Conservation (phyloP, 148 eudicot species). For the Mesembryanthemum crystallinum region DNA sequence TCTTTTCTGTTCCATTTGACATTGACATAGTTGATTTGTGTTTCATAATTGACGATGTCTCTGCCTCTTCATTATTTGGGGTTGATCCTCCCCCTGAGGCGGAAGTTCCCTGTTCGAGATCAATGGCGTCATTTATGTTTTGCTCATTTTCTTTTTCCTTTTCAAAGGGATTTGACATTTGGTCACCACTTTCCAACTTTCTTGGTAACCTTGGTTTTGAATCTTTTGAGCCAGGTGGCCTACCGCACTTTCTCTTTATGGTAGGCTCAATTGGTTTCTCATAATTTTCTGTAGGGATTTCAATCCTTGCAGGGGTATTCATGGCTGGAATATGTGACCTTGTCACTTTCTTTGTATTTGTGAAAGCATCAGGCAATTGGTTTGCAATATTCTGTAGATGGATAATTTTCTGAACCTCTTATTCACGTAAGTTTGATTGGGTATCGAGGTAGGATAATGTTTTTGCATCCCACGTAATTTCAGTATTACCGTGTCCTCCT, state of each 20-base stretch:
- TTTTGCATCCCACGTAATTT: constrained; percentile 9
- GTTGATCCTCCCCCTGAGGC: no score
- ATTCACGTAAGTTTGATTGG: background rate
- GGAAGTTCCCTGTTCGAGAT: no score
- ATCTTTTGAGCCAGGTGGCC: background rate
- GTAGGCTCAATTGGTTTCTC: no score
- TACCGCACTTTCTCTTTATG: background rate
- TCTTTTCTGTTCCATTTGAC: no score
- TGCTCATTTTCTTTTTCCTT: no score
- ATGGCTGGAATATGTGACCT: background rate
- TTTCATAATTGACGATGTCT: no score
- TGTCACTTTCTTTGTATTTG: background rate
- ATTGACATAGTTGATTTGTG: no score
- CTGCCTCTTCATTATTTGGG: no score
- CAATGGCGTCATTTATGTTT: no score
- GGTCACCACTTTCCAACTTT: background rate
- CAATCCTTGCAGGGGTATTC: background rate
- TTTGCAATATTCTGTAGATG: constrained; percentile 1
- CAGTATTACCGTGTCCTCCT: background rate
- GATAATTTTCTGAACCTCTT: constrained; percentile 1
- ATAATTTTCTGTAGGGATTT: no score
- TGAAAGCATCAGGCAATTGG: constrained; percentile 2
- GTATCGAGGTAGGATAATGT: background rate
- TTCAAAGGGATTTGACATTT: no score
- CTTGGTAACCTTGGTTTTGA: no score